Evolutionary conservation across 768 basidiomycete species (phyloP), one percentile per base, ranked within the genome.

Genomic region (Tricholoma flavovirens): DNA sequence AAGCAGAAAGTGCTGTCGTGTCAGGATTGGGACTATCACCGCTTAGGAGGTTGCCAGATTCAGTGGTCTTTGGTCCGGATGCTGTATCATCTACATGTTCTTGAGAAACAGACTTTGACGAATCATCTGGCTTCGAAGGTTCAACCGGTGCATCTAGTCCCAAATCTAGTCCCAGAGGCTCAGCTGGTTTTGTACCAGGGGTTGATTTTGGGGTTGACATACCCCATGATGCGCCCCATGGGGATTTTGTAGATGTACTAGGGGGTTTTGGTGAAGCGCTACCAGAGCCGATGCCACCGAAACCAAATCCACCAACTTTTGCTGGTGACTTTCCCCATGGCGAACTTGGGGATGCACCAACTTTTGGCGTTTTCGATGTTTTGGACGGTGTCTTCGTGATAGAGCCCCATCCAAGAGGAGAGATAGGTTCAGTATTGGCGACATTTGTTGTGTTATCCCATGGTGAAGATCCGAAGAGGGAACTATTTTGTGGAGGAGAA

Each of bases 311-410:
- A 54, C 62, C 17, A 29, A 26, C 56, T 62, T 55, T 24, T 19
- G 40, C 38, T 29, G 52, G 52, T 4, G 52, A 53, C 30, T 53
- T 53, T 19, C 52, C 52, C 26, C 38, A 43, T 14, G 52, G 21
- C 15, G 56, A 26, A 46, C 40, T 45, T 53, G 55, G 42, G 52
- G 58, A 21, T 49, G 56, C 49, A 21, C 52, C 38, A 17, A 21
- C 19, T 62, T 35, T 58, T 3, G 61, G 57, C 29, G 61, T 60
- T 45, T 61, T 61, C 10, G 56, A 22, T 40, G 61, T 60, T 43
- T 61, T 61, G n/a, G n/a, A n/a, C 2, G 60, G 36, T 12, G 46
- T 30, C 30, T 50, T 56, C 17, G 33, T 24, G 22, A n/a, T 32
- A 29, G 51, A 30, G 22, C 33, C 52, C 52, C 40, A 43, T 43